Evolutionary conservation across 2,329 filamentous ascomycete species (phyloP).

Genomic region (Elsinoe australis): DNA sequence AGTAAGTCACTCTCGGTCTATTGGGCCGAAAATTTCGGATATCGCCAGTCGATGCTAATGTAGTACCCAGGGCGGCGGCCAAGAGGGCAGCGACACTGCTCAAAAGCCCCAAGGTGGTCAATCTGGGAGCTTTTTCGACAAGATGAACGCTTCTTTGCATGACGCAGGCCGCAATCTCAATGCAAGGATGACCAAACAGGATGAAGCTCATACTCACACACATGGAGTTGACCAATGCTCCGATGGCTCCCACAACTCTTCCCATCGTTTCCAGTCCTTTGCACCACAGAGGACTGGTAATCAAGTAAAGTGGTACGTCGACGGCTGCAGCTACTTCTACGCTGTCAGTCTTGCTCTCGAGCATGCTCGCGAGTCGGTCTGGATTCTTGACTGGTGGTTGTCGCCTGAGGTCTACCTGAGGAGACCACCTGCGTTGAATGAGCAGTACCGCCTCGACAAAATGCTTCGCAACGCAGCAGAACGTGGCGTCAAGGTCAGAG

Average conservation of each 20-base stretch:
- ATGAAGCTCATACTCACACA: constrained; percentile 42
- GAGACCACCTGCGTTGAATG: constrained; percentile 70
- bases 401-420: constrained; percentile 82
- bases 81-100: background rate
- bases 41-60: too few relatives aligned
- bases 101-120: constrained; percentile 20
- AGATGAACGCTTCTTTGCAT: constrained; percentile 47
- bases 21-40: too few relatives aligned
- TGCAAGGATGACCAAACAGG: constrained; percentile 39
- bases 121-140: constrained; percentile 40
- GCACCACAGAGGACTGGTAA: constrained; percentile 64
- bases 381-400: constrained; percentile 87
- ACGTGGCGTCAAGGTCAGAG: constrained; percentile 72
- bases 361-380: constrained; percentile 67
- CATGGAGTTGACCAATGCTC: constrained; percentile 35
- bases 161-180: constrained; percentile 46
- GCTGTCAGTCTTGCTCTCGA: constrained; percentile 74
- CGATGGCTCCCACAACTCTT: constrained; percentile 33
- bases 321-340: constrained; percentile 77
- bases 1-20: background rate
- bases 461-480: constrained; percentile 76
- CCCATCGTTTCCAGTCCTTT: constrained; percentile 56
- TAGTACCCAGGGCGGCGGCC: background rate
- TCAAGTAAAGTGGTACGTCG: constrained; percentile 81
- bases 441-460: constrained; percentile 74